Conservation (phyloP, 1,284 basidiomycete genomes). For the Wallemia mellicola region DNA sequence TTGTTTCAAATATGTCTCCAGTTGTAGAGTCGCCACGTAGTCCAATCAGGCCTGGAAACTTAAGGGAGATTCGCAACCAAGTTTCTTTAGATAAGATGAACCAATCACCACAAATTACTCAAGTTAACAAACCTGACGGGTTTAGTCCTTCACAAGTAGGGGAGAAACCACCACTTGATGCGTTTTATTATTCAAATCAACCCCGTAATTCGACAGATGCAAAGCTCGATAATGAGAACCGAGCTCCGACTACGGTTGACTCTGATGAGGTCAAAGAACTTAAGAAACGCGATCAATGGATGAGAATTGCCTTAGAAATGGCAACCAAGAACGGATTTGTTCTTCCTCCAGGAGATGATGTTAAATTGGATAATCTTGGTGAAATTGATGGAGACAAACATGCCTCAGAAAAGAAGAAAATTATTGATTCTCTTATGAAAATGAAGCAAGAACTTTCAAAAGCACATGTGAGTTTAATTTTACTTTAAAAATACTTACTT, state of each 20-base stretch:
- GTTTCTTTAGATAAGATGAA: not conserved
- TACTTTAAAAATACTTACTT: not conserved
- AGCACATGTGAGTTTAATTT: constrained; percentile 36
- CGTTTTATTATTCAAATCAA: constrained; percentile 25
- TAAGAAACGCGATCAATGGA: constrained; percentile 53
- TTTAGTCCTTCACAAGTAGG: not conserved
- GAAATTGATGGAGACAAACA: constrained; percentile 12
- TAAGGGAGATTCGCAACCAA: not conserved
- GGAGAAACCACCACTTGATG: constrained; percentile 26
- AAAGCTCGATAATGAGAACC: too few species aligned
- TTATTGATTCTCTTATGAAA: constrained; percentile 42
- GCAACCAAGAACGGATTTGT: constrained; percentile 58
- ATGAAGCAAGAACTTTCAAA: constrained; percentile 70
- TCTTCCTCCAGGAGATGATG: constrained; percentile 19
- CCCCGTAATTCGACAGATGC: not conserved
- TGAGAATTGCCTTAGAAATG: constrained; percentile 48
- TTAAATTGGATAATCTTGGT: constrained; percentile 16
- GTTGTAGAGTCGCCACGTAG: not conserved
- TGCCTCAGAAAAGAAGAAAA: constrained; percentile 18
- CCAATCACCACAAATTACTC: not conserved
- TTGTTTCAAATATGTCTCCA: constrained; percentile 7
- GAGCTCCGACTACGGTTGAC: not conserved
- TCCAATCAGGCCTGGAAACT: not conserved
- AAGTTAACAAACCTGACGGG: not conserved
- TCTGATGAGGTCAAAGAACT: constrained; percentile 23